A percentile compares a stretch with the other conserved stretches of the same genome.
Conservation (phyloP, 2,329 filamentous ascomycete genomes). For the Trichophyton benhamiae region DNA sequence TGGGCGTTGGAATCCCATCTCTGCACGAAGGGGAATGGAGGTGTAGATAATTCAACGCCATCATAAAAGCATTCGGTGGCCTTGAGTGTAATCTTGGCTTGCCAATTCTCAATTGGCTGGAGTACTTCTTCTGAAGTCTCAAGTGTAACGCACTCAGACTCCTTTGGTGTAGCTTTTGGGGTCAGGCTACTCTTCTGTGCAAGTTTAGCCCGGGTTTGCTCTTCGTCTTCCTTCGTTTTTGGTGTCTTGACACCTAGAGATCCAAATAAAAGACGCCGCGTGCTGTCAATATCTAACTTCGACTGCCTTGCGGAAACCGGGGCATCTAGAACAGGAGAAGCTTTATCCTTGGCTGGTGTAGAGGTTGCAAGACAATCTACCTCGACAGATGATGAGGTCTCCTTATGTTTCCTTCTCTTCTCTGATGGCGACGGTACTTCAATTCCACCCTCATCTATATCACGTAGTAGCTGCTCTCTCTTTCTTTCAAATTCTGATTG, state of each 20-base stretch:
- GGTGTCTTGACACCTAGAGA: slow-evolving; percentile 59
- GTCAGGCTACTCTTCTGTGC: slow-evolving; percentile 41
- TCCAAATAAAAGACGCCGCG: slow-evolving; percentile 57
- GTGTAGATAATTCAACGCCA: slow-evolving; percentile 54
- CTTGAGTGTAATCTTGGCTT: slow-evolving; percentile 56
- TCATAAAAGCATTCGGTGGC: slow-evolving; percentile 78
- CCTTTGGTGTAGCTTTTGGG: slow-evolving; percentile 18
- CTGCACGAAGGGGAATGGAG: slow-evolving; percentile 82
- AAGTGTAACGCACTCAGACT: slow-evolving; percentile 16
- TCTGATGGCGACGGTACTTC: slow-evolving; percentile 30
- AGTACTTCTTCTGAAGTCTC: slow-evolving; percentile 21
- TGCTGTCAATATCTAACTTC: slow-evolving; percentile 47
- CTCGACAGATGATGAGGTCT: background rate
- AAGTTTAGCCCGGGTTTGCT: slow-evolving; percentile 47
- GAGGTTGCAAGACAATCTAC: background rate
- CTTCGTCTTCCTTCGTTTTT: slow-evolving; percentile 56
- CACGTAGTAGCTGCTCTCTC: slow-evolving; percentile 40
- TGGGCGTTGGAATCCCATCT: slow-evolving; percentile 73
- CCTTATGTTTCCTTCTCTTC: slow-evolving; percentile 20
- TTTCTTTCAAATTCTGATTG: slow-evolving; percentile 38
- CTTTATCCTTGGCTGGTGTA: slow-evolving; percentile 2
- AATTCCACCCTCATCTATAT: slow-evolving; percentile 41
- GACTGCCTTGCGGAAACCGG: slow-evolving; percentile 25
- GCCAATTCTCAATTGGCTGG: slow-evolving; percentile 55
- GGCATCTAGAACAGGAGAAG: background rate